phyloP scores from a whole-genome alignment of 139 green algal genomes.

The Picochlorum sp. region DNA sequence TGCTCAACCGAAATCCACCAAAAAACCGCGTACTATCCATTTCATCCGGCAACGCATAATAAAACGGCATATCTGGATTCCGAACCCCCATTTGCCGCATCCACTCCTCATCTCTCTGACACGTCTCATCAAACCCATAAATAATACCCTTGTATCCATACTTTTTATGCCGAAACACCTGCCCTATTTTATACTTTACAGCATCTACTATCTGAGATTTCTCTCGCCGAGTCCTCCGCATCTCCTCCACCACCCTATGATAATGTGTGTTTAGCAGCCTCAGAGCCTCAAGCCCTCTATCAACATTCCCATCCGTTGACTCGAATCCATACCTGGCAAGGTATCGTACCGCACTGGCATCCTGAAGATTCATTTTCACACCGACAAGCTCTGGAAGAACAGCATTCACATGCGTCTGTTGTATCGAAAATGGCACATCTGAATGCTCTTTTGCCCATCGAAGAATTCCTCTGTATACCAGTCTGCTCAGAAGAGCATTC shows the following conservation, averaged over 20 bases:
- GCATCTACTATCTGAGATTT: slow-evolving; percentile 5
- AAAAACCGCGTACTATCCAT: slow-evolving; percentile 16
- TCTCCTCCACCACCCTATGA: neutral
- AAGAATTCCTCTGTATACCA: slow-evolving; percentile 6
- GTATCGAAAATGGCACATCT: slow-evolving; percentile 6
- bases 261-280: slow-evolving; percentile 21
- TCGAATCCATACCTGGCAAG: slow-evolving; percentile 1
- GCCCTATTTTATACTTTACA: slow-evolving; percentile 16
- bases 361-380: slow-evolving; percentile 2
- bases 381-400: neutral
- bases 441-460: neutral
- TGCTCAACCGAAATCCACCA: slow-evolving; percentile 21
- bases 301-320: neutral
- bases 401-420: neutral
- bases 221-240: slow-evolving; percentile 7
- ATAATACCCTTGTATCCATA: slow-evolving; percentile 23
- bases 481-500: neutral
- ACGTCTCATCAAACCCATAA: slow-evolving; percentile 24
- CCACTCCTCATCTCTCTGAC: slow-evolving; percentile 22
- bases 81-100: slow-evolving; percentile 6
- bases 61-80: slow-evolving; percentile 6
- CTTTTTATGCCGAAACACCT: slow-evolving; percentile 24
- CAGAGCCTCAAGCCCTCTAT: slow-evolving; percentile 15
- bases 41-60: slow-evolving; percentile 27
- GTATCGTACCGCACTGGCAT: neutral